phyloP scores from a whole-genome alignment of 192 early-diverging fungal genomes.

The Gamsiella multidivaricata region DNA sequence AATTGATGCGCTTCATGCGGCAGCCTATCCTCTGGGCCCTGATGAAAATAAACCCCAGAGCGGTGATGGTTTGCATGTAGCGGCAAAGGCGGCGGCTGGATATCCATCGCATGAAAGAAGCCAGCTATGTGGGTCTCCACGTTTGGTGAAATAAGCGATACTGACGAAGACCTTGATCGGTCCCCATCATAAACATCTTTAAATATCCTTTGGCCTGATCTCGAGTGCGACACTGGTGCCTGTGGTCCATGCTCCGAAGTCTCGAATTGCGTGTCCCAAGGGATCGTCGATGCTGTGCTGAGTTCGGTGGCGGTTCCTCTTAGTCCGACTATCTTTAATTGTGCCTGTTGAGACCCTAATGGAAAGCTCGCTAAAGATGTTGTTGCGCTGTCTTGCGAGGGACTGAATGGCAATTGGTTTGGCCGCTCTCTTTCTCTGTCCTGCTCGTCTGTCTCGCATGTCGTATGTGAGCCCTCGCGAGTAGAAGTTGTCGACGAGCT shows the following conservation, averaged over 20 bases:
- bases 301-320: too few species aligned
- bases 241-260: background rate
- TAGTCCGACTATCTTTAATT: background rate
- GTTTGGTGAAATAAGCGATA: slow-evolving; percentile 20
- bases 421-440: background rate
- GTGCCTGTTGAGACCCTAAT: slow-evolving; percentile 19
- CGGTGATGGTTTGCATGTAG: too few species aligned
- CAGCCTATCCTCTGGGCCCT: too few species aligned
- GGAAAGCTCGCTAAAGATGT: slow-evolving; percentile 22
- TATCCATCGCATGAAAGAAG: too few species aligned
- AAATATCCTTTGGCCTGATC: background rate
- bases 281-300: too few species aligned
- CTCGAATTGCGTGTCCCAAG: background rate
- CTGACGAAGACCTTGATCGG: slow-evolving; percentile 17
- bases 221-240: background rate
- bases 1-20: too few species aligned
- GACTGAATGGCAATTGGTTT: background rate
- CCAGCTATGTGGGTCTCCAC: background rate
- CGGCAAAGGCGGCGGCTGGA: background rate
- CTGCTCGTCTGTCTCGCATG: slow-evolving; percentile 10
- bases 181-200: slow-evolving; percentile 1
- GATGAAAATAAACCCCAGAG: too few species aligned
- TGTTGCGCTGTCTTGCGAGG: slow-evolving; percentile 21
- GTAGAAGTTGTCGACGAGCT: slow-evolving; percentile 26
- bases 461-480: slow-evolving; percentile 30